Evolutionary conservation across 805 yeast genomes (phyloP).

Genomic region (Candida krabiensis): DNA sequence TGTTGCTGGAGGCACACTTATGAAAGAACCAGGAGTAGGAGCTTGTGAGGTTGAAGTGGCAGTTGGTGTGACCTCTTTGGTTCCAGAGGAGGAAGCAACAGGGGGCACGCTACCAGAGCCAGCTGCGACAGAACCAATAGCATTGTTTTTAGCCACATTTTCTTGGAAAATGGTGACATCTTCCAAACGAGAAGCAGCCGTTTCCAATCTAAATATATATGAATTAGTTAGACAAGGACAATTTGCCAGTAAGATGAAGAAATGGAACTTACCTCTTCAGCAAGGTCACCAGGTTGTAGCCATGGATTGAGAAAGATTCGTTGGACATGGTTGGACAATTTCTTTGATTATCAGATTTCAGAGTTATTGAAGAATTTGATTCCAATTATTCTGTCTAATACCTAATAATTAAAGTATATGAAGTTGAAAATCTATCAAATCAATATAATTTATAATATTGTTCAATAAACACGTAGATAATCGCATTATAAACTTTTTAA

Average conservation of each 20-base stretch:
- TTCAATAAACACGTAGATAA: too few species aligned
- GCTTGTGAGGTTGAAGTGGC: constrained; percentile 18
- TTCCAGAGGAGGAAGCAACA: background rate
- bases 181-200: constrained; percentile 90
- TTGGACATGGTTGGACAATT: constrained; percentile 27
- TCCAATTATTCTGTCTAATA: too few species aligned
- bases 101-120: background rate
- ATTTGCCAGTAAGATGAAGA: too few species aligned
- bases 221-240: too few species aligned
- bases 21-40: constrained; percentile 15
- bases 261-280: constrained; percentile 62
- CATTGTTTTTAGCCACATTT: constrained; percentile 34
- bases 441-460: too few species aligned
- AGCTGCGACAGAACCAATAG: constrained; percentile 6
- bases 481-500: too few species aligned
- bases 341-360: too few species aligned
- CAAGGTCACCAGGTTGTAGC: constrained; percentile 83
- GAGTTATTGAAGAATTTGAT: too few species aligned
- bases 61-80: background rate
- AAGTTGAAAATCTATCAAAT: too few species aligned
- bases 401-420: too few species aligned
- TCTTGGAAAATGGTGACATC: constrained; percentile 83
- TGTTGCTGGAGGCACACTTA: constrained; percentile 21
- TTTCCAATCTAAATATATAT: constrained; percentile 88
- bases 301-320: constrained; percentile 60